A percentile compares a stretch with the other conserved stretches of the same genome.
phyloP scores from a whole-genome alignment of 306 rosid genomes.

The Cotoneaster glaucophyllus region DNA sequence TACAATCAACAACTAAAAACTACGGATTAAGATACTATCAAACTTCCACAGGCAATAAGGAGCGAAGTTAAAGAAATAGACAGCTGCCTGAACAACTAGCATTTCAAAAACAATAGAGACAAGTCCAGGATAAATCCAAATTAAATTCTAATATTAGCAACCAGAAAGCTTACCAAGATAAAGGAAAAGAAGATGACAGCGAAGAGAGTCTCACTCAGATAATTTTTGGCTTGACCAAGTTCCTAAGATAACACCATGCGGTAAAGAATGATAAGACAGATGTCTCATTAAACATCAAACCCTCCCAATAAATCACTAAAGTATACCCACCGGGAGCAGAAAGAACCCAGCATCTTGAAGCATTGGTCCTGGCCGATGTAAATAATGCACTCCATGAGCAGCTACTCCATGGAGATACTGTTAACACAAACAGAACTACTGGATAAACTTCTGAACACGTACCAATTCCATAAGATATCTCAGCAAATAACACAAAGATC shows the following conservation, averaged over 20 bases:
- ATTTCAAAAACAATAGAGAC: neutral
- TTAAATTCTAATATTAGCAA: neutral
- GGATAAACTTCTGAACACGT: neutral
- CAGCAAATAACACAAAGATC: neutral
- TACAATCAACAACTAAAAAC: neutral
- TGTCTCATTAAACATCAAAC: neutral
- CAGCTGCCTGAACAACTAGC: neutral
- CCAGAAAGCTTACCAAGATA: slow-evolving; percentile 44
- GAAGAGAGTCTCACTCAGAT: slow-evolving; percentile 71
- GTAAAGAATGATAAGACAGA: neutral
- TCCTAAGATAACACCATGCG: slow-evolving; percentile 39
- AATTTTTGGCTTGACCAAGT: slow-evolving; percentile 65
- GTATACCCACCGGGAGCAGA: slow-evolving; percentile 62
- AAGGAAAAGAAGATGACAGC: slow-evolving; percentile 58
- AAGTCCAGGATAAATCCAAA: neutral
- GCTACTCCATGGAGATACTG: slow-evolving; percentile 88
- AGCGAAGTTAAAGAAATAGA: neutral
- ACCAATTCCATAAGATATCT: neutral
- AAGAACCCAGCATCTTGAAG: slow-evolving; percentile 87
- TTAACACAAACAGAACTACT: slow-evolving; percentile 15
- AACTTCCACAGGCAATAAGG: neutral
- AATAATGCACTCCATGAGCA: slow-evolving; percentile 82
- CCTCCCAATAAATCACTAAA: neutral
- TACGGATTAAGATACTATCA: neutral
- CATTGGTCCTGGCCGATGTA: slow-evolving; percentile 74